phyloP scores from a whole-genome alignment of 306 rosid genomes.

The Acmispon strigosus region DNA sequence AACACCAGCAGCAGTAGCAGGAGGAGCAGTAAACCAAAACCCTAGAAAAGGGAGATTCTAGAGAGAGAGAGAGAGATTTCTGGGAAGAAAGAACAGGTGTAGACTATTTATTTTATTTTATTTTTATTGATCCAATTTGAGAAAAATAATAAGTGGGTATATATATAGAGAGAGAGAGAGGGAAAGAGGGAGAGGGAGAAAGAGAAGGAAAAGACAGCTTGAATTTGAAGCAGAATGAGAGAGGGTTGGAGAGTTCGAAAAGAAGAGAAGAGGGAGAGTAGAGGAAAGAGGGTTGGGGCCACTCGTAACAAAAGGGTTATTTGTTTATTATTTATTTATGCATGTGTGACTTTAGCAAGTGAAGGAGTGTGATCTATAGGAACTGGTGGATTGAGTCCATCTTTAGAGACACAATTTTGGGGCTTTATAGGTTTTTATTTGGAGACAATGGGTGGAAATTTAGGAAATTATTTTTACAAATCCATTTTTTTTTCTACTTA shows the following conservation, averaged over 20 bases:
- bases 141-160: not conserved
- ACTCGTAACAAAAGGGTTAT: not conserved
- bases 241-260: not conserved
- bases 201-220: constrained; percentile 61
- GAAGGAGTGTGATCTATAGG: too few species aligned
- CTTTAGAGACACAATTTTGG: too few species aligned
- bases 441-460: too few species aligned
- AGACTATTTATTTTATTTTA: not conserved
- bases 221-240: constrained; percentile 70
- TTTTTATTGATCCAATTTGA: not conserved
- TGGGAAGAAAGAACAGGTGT: not conserved
- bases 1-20: not conserved
- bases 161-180: not conserved
- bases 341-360: too few species aligned
- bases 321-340: too few species aligned
- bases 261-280: not conserved
- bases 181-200: not conserved
- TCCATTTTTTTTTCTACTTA: too few species aligned
- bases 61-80: constrained; percentile 14
- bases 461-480: too few species aligned
- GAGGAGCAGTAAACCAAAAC: constrained; percentile 9
- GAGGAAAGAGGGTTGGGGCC: not conserved
- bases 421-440: too few species aligned
- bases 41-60: constrained; percentile 22
- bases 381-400: too few species aligned